These are phyloP conservation scores for Neltuma alba DNA, from an alignment of 306 rosid species.

Conservation along the genomic window DNA sequence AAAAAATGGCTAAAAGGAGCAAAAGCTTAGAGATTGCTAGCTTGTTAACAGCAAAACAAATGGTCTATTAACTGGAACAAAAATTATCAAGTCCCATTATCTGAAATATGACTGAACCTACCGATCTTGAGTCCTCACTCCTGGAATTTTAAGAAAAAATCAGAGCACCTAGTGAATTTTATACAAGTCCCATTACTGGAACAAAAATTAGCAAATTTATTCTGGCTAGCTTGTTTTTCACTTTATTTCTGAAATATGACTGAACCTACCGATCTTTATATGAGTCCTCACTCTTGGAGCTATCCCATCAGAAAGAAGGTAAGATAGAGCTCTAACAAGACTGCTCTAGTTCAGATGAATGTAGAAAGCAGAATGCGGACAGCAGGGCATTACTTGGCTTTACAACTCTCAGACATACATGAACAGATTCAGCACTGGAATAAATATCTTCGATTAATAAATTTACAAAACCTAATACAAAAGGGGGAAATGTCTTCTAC, in stretches of 20 bases:
- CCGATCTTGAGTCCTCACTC: no score
- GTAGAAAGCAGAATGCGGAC: constrained; percentile 8
- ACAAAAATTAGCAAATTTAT: not conserved
- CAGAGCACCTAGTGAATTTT: not conserved
- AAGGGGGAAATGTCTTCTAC: not conserved
- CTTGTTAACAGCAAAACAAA: constrained; percentile 27
- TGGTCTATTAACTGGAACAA: constrained; percentile 6
- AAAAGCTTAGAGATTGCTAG: constrained; percentile 5
- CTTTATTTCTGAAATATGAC: not conserved
- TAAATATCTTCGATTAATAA: constrained; percentile 24
- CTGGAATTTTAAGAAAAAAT: not conserved
- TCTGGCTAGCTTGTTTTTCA: not conserved
- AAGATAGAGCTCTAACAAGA: constrained; percentile 2
- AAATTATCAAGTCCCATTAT: no score
- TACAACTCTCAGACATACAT: constrained; percentile 15
- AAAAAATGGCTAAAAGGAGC: constrained; percentile 9
- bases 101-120: no score
- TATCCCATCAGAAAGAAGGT: not conserved
- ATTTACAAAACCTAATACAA: constrained; percentile 16
- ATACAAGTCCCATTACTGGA: constrained; percentile 10
- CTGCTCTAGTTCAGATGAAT: constrained; percentile 13
- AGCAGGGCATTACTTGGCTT: constrained; percentile 9
- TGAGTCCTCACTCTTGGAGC: not conserved
- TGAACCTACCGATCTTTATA: not conserved
- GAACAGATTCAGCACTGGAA: constrained; percentile 7